Base-by-base conservation (phyloP, 108 stramenopile genomes). In the Phaeodactylum tricornutum region DNA sequence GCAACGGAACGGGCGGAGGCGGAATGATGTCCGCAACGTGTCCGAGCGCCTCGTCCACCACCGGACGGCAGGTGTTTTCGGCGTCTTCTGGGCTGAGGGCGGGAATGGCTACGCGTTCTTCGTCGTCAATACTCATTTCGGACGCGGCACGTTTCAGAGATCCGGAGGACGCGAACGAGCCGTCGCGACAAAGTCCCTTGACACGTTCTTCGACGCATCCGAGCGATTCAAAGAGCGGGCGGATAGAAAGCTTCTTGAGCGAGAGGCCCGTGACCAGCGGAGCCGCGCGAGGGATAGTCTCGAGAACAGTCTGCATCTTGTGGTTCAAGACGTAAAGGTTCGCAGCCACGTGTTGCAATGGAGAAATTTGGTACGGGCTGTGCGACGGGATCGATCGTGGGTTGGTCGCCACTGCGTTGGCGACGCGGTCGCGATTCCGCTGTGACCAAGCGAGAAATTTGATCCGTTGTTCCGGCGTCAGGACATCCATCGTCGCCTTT, bases 251-350 rank as follows among this genome's bases (percentile, higher is more conserved):
- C 42, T 74, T 72, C 52, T 81, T 81, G 21, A 83, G 50, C 27
- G 59, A 47, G 0, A 61, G 42, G 20, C 71, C 55, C 1, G 45
- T 51, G 19, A 50, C 37, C 34, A 72, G 39, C 28, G 28, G 29
- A 14, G 61, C 33, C 2, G 47, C 31, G 20, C 55, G 38, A 17
- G 64, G 47, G 17, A 66, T 20, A 4, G 45, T 57, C 21, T 62
- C 29, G 12, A 66, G 43, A 11, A 89, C 37, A 38, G 65, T 69
- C 27, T 69, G 55, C 21, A 93, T 61, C 3, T 58, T 65, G 42
- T 87, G 67, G 51, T 88, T 79, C 29, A 88, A 43, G 50, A 88
- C 86, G 62, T 86, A 88, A 51, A 93, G 40, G 49, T 93, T 93
- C 41, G 82, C 84, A 16, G 86, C 74, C 16, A 67, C 72, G 51